phyloP scores from a whole-genome alignment of 192 early-diverging fungal genomes.

The Spizellomyces sp. region DNA sequence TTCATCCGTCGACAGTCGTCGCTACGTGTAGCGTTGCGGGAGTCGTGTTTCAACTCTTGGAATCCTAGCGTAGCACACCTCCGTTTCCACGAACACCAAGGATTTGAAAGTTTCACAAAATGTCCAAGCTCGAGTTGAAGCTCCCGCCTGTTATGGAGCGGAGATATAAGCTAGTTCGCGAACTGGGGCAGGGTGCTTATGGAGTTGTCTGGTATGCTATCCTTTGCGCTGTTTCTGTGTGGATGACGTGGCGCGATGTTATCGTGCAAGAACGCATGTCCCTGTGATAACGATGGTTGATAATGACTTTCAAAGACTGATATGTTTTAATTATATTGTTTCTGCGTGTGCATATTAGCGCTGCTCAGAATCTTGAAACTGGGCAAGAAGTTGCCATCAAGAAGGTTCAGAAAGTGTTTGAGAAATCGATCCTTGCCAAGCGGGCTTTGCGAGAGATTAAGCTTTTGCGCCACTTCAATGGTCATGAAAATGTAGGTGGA shows the following conservation, averaged over 20 bases:
- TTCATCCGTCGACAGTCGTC: too few species aligned
- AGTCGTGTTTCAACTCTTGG: too few species aligned
- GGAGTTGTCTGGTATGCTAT: slow-evolving; percentile 74
- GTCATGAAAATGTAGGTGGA: slow-evolving; percentile 84
- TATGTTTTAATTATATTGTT: too few species aligned
- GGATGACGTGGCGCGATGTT: background rate
- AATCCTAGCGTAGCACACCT: too few species aligned
- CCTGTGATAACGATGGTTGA: too few species aligned
- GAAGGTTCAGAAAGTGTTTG: slow-evolving; percentile 81
- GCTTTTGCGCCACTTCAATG: slow-evolving; percentile 87
- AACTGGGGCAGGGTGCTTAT: slow-evolving; percentile 89
- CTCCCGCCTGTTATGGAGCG: slow-evolving; percentile 59
- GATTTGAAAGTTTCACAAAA: background rate
- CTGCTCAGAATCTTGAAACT: slow-evolving; percentile 80
- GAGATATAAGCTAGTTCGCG: slow-evolving; percentile 73
- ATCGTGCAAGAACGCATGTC: background rate
- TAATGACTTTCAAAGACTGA: too few species aligned
- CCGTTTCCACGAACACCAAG: too few species aligned
- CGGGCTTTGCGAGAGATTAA: slow-evolving; percentile 91
- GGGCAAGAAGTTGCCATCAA: slow-evolving; percentile 92
- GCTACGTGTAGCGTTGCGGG: too few species aligned
- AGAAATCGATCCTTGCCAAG: slow-evolving; percentile 85
- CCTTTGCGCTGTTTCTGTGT: background rate
- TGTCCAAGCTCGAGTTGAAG: slow-evolving; percentile 28
- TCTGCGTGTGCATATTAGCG: slow-evolving; percentile 47